A percentile compares a stretch with the other conserved stretches of the same genome.
Evolutionary conservation across 345 rosid genomes (phyloP).

Genomic region (Salix dunnii): DNA sequence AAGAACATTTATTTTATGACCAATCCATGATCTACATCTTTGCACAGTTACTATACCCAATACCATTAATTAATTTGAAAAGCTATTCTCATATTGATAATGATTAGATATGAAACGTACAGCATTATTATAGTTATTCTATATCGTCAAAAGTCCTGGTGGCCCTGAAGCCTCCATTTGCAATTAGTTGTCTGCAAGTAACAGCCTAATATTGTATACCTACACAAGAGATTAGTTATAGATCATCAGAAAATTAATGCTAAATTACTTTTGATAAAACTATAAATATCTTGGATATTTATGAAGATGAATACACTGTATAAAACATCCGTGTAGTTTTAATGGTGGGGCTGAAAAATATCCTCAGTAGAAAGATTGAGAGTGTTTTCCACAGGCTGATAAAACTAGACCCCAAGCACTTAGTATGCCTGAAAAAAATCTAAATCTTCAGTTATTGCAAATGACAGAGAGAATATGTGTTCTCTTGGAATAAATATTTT

Average conservation of each 20-base stretch:
- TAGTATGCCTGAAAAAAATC: too few relatives aligned
- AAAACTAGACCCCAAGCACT: too few relatives aligned
- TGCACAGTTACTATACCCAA: not conserved
- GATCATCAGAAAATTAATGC: not conserved
- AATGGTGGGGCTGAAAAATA: too few relatives aligned
- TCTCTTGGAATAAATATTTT: too few relatives aligned
- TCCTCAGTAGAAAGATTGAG: too few relatives aligned
- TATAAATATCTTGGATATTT: too few relatives aligned
- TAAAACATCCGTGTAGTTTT: too few relatives aligned
- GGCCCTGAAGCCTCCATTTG: slow-evolving; percentile 1
- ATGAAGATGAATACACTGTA: too few relatives aligned
- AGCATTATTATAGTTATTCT: not conserved
- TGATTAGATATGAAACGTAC: not conserved
- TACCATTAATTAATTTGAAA: not conserved
- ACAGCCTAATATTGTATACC: not conserved
- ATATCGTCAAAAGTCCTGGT: not conserved
- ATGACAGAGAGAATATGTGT: too few relatives aligned
- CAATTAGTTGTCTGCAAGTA: not conserved
- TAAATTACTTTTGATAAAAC: too few relatives aligned
- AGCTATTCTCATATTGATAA: not conserved
- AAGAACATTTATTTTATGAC: not conserved
- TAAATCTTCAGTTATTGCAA: too few relatives aligned
- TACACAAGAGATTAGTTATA: not conserved
- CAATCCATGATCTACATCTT: not conserved
- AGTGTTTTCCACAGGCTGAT: too few relatives aligned